A percentile compares a stretch with the other conserved stretches of the same genome.
phyloP scores from a whole-genome alignment of 2,329 filamentous ascomycete genomes.

The Rugonectria rugulosa region DNA sequence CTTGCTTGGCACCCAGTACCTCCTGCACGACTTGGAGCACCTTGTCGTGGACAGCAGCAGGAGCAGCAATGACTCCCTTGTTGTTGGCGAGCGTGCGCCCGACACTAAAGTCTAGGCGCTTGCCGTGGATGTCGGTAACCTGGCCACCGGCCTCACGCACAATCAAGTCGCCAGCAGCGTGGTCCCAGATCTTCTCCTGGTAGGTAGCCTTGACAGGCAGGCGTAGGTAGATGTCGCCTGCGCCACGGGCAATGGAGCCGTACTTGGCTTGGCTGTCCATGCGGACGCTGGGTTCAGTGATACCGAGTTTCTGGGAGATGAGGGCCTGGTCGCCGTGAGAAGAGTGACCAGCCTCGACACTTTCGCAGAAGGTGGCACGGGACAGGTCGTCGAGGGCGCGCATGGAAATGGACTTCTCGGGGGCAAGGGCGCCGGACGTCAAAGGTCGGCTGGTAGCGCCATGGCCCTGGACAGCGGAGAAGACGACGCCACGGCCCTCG shows the following conservation, averaged over 20 bases:
- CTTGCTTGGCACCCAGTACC: constrained; percentile 63
- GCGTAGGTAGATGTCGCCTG: constrained; percentile 92
- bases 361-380: constrained; percentile 93
- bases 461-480: constrained; percentile 80
- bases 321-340: constrained; percentile 86
- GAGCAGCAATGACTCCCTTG: constrained; percentile 92
- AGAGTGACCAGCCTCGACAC: constrained; percentile 92
- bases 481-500: constrained; percentile 83
- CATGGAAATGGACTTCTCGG: constrained; percentile 77
- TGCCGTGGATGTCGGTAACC: constrained; percentile 89
- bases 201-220: constrained; percentile 87
- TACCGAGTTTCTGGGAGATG: constrained; percentile 82
- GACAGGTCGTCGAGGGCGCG: constrained; percentile 75
- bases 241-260: constrained; percentile 90
- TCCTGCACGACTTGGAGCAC: constrained; percentile 85
- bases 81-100: constrained; percentile 89
- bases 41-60: constrained; percentile 74
- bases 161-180: constrained; percentile 93
- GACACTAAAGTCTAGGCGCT: constrained; percentile 82
- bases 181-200: constrained; percentile 99
- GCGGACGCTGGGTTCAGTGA: constrained; percentile 86
- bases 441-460: constrained; percentile 85
- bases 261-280: constrained; percentile 99
- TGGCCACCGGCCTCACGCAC: constrained; percentile 92
- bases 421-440: constrained; percentile 56